phyloP scores from a whole-genome alignment of 352 stramenopile genomes.

The Plasmopara muralis region DNA sequence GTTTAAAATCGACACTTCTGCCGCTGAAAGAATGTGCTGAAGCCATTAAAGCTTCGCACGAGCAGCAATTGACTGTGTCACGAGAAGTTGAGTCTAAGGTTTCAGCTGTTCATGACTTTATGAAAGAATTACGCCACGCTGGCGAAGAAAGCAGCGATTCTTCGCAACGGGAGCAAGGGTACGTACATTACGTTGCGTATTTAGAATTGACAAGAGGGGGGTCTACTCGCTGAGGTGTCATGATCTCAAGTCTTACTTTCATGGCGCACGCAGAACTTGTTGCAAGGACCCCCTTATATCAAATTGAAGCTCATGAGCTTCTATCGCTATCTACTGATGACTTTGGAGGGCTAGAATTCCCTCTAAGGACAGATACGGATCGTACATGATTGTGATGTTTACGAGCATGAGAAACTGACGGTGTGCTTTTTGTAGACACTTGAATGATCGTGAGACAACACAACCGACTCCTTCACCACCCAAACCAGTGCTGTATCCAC shows the following conservation, averaged over 20 bases:
- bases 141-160: slow-evolving; percentile 53
- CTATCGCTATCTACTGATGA: slow-evolving; percentile 72
- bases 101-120: slow-evolving; percentile 47
- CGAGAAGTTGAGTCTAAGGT: slow-evolving; percentile 53
- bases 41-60: slow-evolving; percentile 32
- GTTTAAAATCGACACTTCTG: slow-evolving; percentile 17
- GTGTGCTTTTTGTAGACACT: slow-evolving; percentile 10
- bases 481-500: slow-evolving; percentile 29
- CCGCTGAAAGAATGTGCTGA: slow-evolving; percentile 23
- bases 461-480: slow-evolving; percentile 23
- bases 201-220: background rate
- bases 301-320: slow-evolving; percentile 11
- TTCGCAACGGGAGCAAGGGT: slow-evolving; percentile 43
- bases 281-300: slow-evolving; percentile 19
- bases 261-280: slow-evolving; percentile 6
- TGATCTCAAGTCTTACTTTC: background rate
- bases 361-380: slow-evolving; percentile 88
- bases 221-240: slow-evolving; percentile 15
- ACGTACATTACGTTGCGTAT: background rate
- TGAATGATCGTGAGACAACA: slow-evolving; percentile 25
- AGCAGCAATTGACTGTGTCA: slow-evolving; percentile 22
- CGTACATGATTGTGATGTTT: slow-evolving; percentile 29
- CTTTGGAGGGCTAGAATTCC: slow-evolving; percentile 83
- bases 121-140: slow-evolving; percentile 47
- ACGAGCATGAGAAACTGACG: background rate